Base-by-base conservation (phyloP, 1,139 yeast genomes). In the Geotrichum histeridarum region DNA sequence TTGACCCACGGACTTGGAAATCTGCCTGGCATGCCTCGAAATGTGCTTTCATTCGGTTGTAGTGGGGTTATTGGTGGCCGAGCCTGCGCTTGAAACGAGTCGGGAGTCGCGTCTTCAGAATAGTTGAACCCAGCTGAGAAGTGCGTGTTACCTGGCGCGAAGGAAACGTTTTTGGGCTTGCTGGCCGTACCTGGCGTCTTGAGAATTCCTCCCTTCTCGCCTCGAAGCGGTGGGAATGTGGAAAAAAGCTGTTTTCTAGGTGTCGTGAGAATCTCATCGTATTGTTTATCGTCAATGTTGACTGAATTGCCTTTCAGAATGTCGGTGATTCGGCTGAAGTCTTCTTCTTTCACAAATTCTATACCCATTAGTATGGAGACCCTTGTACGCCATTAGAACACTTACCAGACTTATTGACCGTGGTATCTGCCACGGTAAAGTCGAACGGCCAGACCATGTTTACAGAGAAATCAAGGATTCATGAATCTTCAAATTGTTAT, bases 361-460 rank as follows among this genome's bases (percentile, higher is more conserved):
- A 17, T 1, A 30, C 39, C 8, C 17, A 35, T 50, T 38, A 44
- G 33, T 32, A n/a, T 11, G 7, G 33, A 35, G 22, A 14, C 32
- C 18, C 18, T 5, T 7, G 30, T 4, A 15, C 17, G 8, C 27
- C 5, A 33, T 4, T 4, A 49, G 22, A 37, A 12, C 15, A 14
- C 54, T 17, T 47, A 51, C 54, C 50, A 41, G 54, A 42, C 8
- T 50, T 47, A 36, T 51, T 42, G n/a, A 18, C 48, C 8, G 50
- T 47, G 27, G 50, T 33, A 22, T 47, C 51, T 9, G 51, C 51
- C n/a, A 51, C 48, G 11, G 54, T 47, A 22, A 51, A 51, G 35
- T 51, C 54, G 32, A 51, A 51, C 14, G 54, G 54, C 54, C 54
- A 51, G n/a, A 51, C 54, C 54, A 51, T 51, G 31, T 8, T 45